Evolutionary conservation across 768 basidiomycete species (phyloP).

Genomic region (Tubosaeta sp.): DNA sequence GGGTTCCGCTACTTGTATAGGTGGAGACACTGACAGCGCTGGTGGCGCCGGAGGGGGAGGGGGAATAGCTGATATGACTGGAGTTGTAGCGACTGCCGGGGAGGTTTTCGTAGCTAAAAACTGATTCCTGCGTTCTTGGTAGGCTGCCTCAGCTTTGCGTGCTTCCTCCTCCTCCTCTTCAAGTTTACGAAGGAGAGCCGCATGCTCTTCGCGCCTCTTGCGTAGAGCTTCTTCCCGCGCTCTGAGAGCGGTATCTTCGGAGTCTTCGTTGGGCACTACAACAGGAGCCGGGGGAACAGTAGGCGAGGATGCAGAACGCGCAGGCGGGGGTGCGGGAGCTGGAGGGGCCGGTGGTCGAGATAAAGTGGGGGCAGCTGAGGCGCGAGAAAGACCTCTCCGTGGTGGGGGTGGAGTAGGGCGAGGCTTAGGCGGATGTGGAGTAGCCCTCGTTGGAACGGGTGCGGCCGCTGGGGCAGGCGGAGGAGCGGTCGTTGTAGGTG

Average conservation of each 20-base stretch:
- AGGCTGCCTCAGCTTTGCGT: constrained; percentile 42
- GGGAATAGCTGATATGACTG: constrained; percentile 29
- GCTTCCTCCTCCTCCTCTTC: constrained; percentile 65
- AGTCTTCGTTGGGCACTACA: constrained; percentile 52
- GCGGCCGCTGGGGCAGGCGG: constrained; percentile 36
- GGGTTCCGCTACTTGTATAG: constrained; percentile 9
- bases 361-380: constrained; percentile 19
- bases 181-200: constrained; percentile 62
- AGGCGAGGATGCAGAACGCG: constrained; percentile 51
- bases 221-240: constrained; percentile 67
- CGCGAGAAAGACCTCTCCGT: constrained; percentile 13
- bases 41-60: constrained; percentile 32
- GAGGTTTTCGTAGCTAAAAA: constrained; percentile 38
- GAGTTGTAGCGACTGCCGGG: constrained; percentile 24
- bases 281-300: constrained; percentile 33
- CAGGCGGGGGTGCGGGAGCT: constrained; percentile 26
- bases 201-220: constrained; percentile 70
- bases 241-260: constrained; percentile 69
- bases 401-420: constrained; percentile 39
- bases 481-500: constrained; percentile 43
- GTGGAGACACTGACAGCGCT: constrained; percentile 26
- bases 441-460: constrained; percentile 32
- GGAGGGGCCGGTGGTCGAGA: constrained; percentile 20
- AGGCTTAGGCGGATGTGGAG: constrained; percentile 34
- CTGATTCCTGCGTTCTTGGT: constrained; percentile 30